Evolutionary conservation across 305 asterid species (phyloP), one percentile per base, ranked within the genome.

Genomic region (Fraxinus angustifolia): DNA sequence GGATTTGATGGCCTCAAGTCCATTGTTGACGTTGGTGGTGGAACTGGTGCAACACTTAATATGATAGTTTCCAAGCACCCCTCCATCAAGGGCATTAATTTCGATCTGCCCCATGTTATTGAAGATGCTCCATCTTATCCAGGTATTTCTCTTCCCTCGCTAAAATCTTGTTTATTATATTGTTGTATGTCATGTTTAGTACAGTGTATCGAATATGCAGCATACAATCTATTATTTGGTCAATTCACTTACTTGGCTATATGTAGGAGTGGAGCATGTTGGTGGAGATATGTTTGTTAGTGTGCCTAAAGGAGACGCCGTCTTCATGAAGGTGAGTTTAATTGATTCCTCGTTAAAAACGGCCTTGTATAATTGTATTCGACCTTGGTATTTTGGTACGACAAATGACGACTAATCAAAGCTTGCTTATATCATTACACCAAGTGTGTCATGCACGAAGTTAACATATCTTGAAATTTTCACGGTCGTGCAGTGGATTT

Each of bases 231-330:
- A 38, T 38, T 38, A 8, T 38, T 38, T 38, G 45, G 45, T 38
- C 16, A 2, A 42, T 42, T 42, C n/a, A 42, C n/a, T 42, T 11
- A 42, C 4, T 42, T 38, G 12, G n/a, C 16, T 42, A 11, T 36
- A 60, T 79, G 75, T 70, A 89, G 93, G 96, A 0, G 91, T 92
- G 73, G 92, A 89, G 83, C 91, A 92, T 80, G 90, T 88, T 60
- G 94, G 94, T 53, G 96, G 96, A 5, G 96, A 92, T 81, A 92
- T 92, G 96, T 92, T 92, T 73, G 93, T 82, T 35, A 88, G 92
- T 71, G 93, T 91, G 78, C 94, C 96, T 3, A 86, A 87, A 82
- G 96, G 93, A 21, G 94, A 90, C 80, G 96, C 96, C 53, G 89
- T 92, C 84, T 92, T 92, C 88, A 90, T 92, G 96, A 91, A 90